These are phyloP conservation scores for Vaccinium vitisidaea DNA, from an alignment of 148 eudicot genomes.

Conservation along the genomic window DNA sequence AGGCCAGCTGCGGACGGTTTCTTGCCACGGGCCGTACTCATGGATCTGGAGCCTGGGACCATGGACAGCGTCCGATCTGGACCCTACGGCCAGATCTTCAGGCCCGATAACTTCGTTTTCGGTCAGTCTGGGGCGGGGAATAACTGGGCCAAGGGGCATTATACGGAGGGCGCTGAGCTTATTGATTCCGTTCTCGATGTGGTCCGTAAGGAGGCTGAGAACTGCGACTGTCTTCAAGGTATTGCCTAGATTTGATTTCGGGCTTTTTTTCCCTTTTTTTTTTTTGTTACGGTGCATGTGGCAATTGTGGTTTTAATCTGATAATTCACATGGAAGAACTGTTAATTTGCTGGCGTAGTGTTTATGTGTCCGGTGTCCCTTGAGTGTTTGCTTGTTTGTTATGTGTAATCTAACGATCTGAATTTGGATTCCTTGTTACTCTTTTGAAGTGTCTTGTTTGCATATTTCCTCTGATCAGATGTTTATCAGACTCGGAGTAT, in stretches of 20 bases:
- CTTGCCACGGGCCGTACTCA: slow-evolving; percentile 7
- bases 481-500: background rate
- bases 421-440: background rate
- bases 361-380: background rate
- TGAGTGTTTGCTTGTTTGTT: background rate
- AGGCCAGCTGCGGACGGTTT: slow-evolving; percentile 8
- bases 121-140: background rate
- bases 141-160: slow-evolving; percentile 4
- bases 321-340: no score
- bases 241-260: background rate
- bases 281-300: background rate
- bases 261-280: background rate
- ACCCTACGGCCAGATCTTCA: slow-evolving; percentile 3
- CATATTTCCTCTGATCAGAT: background rate
- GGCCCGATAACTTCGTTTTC: slow-evolving; percentile 10
- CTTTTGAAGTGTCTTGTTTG: background rate
- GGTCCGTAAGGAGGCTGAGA: slow-evolving; percentile 1
- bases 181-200: slow-evolving; percentile 3
- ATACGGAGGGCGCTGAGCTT: slow-evolving; percentile 9
- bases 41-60: background rate
- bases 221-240: slow-evolving; percentile 6
- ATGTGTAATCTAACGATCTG: background rate
- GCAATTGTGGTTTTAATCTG: no score
- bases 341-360: background rate
- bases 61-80: slow-evolving; percentile 3